Percentiles rank a stretch among this genome's conserved stretches.
These are phyloP conservation scores for Coemansia sp. DNA, from an alignment of 192 early-diverging fungal genomes.

Conservation along the genomic window DNA sequence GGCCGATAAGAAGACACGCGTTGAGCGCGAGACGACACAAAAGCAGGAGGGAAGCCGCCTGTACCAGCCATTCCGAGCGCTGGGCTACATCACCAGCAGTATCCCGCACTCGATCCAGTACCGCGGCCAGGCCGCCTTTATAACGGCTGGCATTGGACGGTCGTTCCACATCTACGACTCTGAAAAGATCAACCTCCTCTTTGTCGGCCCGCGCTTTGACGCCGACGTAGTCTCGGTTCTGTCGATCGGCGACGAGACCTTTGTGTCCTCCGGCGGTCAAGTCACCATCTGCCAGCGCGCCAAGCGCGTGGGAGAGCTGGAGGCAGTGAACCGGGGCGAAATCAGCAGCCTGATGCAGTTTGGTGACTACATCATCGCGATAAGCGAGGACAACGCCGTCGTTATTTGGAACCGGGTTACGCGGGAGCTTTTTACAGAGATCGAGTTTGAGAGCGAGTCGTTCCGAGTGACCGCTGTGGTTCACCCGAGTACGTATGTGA, in stretches of 20 bases:
- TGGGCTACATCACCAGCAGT: slow-evolving; percentile 89
- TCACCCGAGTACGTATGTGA: slow-evolving; percentile 97
- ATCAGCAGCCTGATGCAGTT: slow-evolving; percentile 73
- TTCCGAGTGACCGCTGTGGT: slow-evolving; percentile 78
- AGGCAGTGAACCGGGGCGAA: slow-evolving; percentile 29
- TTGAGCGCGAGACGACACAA: slow-evolving; percentile 1
- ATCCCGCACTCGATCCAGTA: slow-evolving; percentile 80
- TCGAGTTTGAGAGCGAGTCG: slow-evolving; percentile 68
- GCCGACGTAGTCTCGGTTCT: slow-evolving; percentile 74
- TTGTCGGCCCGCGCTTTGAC: slow-evolving; percentile 74
- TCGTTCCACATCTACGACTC: slow-evolving; percentile 91
- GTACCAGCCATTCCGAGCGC: slow-evolving; percentile 87
- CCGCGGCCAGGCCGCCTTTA: slow-evolving; percentile 72
- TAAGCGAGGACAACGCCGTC: slow-evolving; percentile 81
- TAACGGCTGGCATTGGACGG: slow-evolving; percentile 87
- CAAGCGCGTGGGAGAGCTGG: slow-evolving; percentile 26
- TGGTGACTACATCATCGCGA: slow-evolving; percentile 74
- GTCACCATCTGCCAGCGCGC: slow-evolving; percentile 69
- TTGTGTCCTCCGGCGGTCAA: slow-evolving; percentile 68
- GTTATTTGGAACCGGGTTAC: slow-evolving; percentile 77
- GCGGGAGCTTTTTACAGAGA: slow-evolving; percentile 69
- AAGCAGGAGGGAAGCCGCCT: slow-evolving; percentile 53
- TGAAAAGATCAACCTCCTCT: slow-evolving; percentile 76
- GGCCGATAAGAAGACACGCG: slow-evolving; percentile 35
- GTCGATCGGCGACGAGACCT: slow-evolving; percentile 70